Conservation (phyloP, 1,284 basidiomycete genomes). For the Cutaneotrichosporon sp. region DNA sequence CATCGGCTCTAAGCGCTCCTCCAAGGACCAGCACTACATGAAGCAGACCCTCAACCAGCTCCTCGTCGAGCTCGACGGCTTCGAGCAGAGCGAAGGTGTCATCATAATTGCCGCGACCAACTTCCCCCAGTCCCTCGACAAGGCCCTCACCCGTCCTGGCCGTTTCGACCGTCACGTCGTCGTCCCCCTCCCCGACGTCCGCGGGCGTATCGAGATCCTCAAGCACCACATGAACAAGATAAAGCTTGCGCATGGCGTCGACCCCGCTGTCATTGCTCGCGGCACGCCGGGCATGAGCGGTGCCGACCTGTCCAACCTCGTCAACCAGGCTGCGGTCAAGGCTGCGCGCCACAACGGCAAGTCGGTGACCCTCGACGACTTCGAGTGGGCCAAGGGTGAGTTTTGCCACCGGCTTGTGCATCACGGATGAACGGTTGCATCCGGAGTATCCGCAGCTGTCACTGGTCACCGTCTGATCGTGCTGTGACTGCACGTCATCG, state of each 20-base stretch:
- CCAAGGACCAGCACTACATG: conserved; percentile 66
- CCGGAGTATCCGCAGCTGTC: not conserved
- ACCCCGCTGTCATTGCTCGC: conserved; percentile 79
- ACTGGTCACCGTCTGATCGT: not conserved
- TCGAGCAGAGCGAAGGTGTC: conserved; percentile 84
- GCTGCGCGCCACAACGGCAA: conserved; percentile 78
- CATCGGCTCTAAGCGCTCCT: conserved; percentile 82
- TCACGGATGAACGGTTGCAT: not conserved
- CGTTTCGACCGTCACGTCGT: conserved; percentile 79
- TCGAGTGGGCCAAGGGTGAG: conserved; percentile 90
- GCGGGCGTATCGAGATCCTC: conserved; percentile 80
- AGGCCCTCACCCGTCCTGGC: conserved; percentile 87
- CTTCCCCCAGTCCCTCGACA: conserved; percentile 88
- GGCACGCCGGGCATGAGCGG: conserved; percentile 70
- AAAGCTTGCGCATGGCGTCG: conserved; percentile 68
- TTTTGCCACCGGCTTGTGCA: conserved; percentile 1
- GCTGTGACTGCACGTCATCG: not conserved
- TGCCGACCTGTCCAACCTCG: conserved; percentile 89
- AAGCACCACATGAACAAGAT: conserved; percentile 85
- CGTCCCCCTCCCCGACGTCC: conserved; percentile 63
- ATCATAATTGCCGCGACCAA: conserved; percentile 95
- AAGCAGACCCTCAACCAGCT: conserved; percentile 84
- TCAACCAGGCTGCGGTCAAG: conserved; percentile 86
- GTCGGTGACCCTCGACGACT: conserved; percentile 72
- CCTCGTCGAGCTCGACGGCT: conserved; percentile 92